Evolutionary conservation across 768 basidiomycete genomes (phyloP), one percentile per base, ranked within the genome.

Genomic region (Chalciporus chontae): DNA sequence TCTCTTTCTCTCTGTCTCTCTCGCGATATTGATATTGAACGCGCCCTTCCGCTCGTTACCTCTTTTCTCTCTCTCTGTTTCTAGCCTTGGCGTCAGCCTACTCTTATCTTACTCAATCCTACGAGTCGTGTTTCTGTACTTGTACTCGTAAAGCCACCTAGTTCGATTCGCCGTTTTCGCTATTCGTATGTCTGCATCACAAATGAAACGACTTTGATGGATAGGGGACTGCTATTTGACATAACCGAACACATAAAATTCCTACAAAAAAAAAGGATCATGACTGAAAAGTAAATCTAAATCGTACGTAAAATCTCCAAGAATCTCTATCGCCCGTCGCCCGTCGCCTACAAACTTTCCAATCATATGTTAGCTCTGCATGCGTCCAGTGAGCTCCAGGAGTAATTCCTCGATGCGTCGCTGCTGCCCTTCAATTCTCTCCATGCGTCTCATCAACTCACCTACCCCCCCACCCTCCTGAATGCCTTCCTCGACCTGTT

Each of bases 401-500:
- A 81, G 67, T 44, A 81, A 46, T 1, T 71, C 69, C 58, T 80
- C 78, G 32, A 80, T 79, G 47, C 78, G 67, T 51, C 70, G 60
- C 59, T 81, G 79, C 45, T 67, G 58, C 50, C 63, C 63, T 50
- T 80, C 78, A 23, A 80, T 72, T 27, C 54, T 48, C 10, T 69
- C 68, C 48, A 80, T 58, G 43, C 72, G 63, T 51, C 62, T 64
- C 43, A 62, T 61, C 60, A 70, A 64, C 29, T 57, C 63, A 5
- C 55, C 5, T 54, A 58, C 55, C 18, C 68, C 60, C 27, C 53
- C 65, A 18, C 57, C 65, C 26, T 59, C 61, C 18, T 62, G 64
- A 39, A 59, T 51, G 8, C 11, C 51, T 24, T 66, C 69, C 15
- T 67, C 70, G 17, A 50, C 51, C 32, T 68, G 52, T 18, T 61